Percentiles rank a stretch among this genome's conserved stretches.
phyloP scores from a whole-genome alignment of 768 basidiomycete genomes.

The Punctularia strigosozonata region DNA sequence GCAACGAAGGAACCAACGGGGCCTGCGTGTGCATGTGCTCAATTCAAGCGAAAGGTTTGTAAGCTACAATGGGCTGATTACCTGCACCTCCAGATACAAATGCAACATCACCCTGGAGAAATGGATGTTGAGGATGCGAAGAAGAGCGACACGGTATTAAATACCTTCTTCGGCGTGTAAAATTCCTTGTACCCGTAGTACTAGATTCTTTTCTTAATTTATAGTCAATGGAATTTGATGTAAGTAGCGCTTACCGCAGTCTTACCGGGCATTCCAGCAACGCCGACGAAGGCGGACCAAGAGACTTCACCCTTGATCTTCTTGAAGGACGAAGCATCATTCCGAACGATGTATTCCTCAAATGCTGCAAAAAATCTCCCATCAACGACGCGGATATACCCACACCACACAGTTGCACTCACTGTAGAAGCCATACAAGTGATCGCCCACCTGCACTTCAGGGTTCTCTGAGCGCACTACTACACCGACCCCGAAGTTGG shows the following conservation, averaged over 20 bases:
- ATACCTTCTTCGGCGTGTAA: slow-evolving; percentile 29
- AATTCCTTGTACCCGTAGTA: slow-evolving; percentile 20
- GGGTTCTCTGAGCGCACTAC: slow-evolving; percentile 30
- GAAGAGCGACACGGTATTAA: slow-evolving; percentile 20
- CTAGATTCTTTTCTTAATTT: neutral
- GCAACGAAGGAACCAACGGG: slow-evolving; percentile 51
- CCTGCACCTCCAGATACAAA: slow-evolving; percentile 37
- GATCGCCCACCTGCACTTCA: slow-evolving; percentile 23
- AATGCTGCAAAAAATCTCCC: slow-evolving; percentile 18
- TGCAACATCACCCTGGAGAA: slow-evolving; percentile 31
- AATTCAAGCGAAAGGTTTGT: neutral
- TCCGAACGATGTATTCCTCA: slow-evolving; percentile 26
- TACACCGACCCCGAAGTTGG: slow-evolving; percentile 26
- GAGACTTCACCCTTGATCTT: slow-evolving; percentile 34
- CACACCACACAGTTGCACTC: neutral
- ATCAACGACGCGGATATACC: neutral
- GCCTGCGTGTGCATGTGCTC: slow-evolving; percentile 13
- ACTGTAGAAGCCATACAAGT: slow-evolving; percentile 25
- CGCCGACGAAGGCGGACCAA: slow-evolving; percentile 37
- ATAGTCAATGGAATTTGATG: neutral
- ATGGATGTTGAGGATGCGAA: neutral
- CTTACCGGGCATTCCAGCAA: slow-evolving; percentile 30
- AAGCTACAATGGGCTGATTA: neutral
- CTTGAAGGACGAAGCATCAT: slow-evolving; percentile 10
- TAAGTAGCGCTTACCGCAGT: neutral